Evolutionary conservation across 768 basidiomycete species (phyloP).

Genomic region (Kwoniella bestiolae): DNA sequence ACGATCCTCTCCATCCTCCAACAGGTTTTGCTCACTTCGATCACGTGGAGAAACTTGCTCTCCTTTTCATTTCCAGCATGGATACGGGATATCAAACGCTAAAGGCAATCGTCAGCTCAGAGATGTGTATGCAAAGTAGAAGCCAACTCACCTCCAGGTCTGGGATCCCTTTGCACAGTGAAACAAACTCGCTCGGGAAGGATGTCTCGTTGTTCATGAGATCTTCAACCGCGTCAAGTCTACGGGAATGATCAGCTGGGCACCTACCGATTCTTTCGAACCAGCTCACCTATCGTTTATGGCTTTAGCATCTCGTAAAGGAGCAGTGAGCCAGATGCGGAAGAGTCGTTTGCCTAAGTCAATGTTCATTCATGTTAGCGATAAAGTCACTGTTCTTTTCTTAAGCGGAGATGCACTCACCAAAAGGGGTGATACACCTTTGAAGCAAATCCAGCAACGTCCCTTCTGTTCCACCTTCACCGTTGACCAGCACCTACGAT

Average conservation of each 20-base stretch:
- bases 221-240: conserved; percentile 93
- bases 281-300: conserved; percentile 80
- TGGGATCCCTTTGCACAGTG: conserved; percentile 78
- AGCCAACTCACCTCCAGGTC: conserved; percentile 61
- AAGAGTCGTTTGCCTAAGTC: conserved; percentile 84
- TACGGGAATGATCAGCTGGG: conserved; percentile 52
- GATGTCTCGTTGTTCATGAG: conserved; percentile 72
- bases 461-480: conserved; percentile 90
- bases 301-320: conserved; percentile 75
- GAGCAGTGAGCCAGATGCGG: conserved; percentile 94
- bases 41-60: conserved; percentile 82
- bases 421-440: conserved; percentile 88
- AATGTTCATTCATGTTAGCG: neutral
- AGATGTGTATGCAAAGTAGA: neutral
- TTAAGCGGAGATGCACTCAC: conserved; percentile 59
- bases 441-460: conserved; percentile 79
- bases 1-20: neutral
- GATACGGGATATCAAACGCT: conserved; percentile 90
- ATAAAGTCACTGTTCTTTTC: too few relatives aligned
- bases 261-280: conserved; percentile 19
- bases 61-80: conserved; percentile 90
- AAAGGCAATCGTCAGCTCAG: conserved; percentile 50
- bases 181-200: conserved; percentile 76
- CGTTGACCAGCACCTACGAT: conserved; percentile 76
- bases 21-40: conserved; percentile 63